A percentile compares a stretch with the other conserved stretches of the same genome.
Evolutionary conservation across 2,329 filamentous ascomycete species (phyloP).

Genomic region (Fusarium cyanostomum): DNA sequence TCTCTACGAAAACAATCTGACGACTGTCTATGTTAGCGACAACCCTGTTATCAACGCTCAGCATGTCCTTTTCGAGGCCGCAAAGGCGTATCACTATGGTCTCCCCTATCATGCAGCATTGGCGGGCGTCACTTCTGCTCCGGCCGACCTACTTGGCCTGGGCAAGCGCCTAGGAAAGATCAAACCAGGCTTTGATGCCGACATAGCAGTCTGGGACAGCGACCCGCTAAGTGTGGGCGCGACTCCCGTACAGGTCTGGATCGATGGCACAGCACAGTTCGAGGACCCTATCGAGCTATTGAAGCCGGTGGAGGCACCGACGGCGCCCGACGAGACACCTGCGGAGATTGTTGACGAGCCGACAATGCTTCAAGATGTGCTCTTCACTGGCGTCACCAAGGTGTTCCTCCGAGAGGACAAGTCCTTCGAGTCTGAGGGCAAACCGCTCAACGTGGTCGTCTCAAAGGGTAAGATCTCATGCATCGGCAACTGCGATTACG

Average conservation of each 20-base stretch:
- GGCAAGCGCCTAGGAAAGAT: conserved; percentile 68
- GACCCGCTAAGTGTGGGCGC: conserved; percentile 69
- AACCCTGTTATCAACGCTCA: conserved; percentile 77
- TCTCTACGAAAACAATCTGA: conserved; percentile 71
- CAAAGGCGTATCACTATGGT: conserved; percentile 67
- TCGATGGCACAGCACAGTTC: conserved; percentile 66
- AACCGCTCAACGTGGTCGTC: conserved; percentile 60
- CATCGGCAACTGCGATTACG: conserved; percentile 60
- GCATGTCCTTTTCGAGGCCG: conserved; percentile 73
- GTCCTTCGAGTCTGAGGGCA: conserved; percentile 44
- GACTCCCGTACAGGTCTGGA: conserved; percentile 69
- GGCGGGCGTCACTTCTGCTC: conserved; percentile 66
- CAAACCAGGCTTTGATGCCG: conserved; percentile 69
- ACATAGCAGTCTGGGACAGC: conserved; percentile 70
- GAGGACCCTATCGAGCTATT: conserved; percentile 62
- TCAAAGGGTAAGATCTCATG: conserved; percentile 64
- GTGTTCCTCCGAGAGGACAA: conserved; percentile 60
- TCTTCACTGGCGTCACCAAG: conserved; percentile 67
- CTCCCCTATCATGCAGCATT: conserved; percentile 69
- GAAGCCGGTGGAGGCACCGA: conserved; percentile 56
- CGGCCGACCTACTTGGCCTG: conserved; percentile 66
- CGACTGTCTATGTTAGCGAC: conserved; percentile 74
- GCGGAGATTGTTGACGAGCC: conserved; percentile 55
- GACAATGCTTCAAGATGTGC: conserved; percentile 49
- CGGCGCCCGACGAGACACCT: conserved; percentile 53